A percentile compares a stretch with the other conserved stretches of the same genome.
These are phyloP conservation scores for Climacium dendroides DNA, from an alignment of 225 moss, liverwort and hornwort genomes.

Conservation along the genomic window DNA sequence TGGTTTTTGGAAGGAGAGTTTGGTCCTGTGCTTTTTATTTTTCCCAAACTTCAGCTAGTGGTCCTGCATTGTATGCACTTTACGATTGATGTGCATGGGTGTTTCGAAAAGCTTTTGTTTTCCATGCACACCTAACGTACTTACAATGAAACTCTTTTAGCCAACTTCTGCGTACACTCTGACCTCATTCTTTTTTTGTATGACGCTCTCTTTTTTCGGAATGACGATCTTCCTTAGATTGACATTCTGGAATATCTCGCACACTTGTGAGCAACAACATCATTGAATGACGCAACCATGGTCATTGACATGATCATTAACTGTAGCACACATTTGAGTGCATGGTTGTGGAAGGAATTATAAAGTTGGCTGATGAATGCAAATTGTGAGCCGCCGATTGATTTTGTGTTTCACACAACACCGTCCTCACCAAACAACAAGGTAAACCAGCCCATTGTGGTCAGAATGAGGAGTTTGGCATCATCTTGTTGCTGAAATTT, in stretches of 20 bases:
- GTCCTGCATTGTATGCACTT: no score
- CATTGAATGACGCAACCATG: no score
- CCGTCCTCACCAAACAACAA: no score
- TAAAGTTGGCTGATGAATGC: no score
- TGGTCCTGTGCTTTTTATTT: no score
- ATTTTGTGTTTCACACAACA: not conserved
- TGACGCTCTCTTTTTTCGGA: not conserved
- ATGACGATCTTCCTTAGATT: not conserved
- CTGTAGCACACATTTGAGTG: not conserved
- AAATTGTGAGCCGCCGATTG: not conserved
- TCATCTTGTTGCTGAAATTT: no score
- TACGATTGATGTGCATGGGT: not conserved
- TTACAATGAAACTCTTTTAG: not conserved
- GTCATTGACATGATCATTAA: no score
- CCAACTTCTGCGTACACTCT: not conserved
- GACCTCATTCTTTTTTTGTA: not conserved
- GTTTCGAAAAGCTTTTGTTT: not conserved
- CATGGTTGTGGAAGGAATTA: fast-evolving
- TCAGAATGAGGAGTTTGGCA: no score
- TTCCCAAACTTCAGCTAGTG: no score
- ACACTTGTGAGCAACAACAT: not conserved
- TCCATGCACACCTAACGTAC: not conserved
- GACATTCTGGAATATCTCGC: not conserved
- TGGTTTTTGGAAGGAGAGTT: no score
- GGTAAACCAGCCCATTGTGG: no score